phyloP scores from a whole-genome alignment of 2,329 filamentous ascomycete genomes.

The Verticillium nonalfalfae region DNA sequence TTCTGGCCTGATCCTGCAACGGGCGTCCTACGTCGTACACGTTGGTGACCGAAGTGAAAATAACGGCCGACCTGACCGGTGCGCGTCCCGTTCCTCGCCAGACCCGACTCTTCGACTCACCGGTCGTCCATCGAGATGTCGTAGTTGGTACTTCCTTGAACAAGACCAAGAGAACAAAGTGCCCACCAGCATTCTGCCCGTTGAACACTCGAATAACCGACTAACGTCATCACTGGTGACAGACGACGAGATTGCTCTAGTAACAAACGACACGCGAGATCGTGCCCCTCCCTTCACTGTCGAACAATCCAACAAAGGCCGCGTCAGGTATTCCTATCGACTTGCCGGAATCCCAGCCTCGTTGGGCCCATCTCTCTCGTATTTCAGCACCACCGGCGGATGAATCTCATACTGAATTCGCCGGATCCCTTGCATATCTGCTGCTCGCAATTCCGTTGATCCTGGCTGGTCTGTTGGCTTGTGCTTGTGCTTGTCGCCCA shows the following conservation, averaged over 20 bases:
- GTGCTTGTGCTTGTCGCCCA: neutral
- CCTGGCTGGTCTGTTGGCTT: neutral
- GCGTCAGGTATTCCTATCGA: neutral
- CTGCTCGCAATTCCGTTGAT: neutral
- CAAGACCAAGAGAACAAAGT: neutral
- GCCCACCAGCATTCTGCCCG: neutral
- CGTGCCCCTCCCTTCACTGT: neutral
- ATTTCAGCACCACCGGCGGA: neutral
- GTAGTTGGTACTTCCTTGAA: neutral
- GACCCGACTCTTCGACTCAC: neutral
- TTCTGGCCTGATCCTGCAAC: neutral
- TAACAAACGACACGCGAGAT: neutral
- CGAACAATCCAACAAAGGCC: neutral
- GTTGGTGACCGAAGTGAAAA: neutral
- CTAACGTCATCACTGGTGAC: neutral
- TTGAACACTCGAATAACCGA: no score
- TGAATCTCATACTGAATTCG: neutral
- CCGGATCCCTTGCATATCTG: neutral
- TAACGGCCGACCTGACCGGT: neutral
- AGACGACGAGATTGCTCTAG: neutral
- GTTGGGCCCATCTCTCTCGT: neutral
- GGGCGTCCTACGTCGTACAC: neutral
- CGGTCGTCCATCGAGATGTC: neutral
- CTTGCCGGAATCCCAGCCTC: neutral
- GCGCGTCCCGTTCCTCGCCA: neutral